Evolutionary conservation across 2,329 filamentous ascomycete species (phyloP).

Genomic region (Alternaria ethzedia): DNA sequence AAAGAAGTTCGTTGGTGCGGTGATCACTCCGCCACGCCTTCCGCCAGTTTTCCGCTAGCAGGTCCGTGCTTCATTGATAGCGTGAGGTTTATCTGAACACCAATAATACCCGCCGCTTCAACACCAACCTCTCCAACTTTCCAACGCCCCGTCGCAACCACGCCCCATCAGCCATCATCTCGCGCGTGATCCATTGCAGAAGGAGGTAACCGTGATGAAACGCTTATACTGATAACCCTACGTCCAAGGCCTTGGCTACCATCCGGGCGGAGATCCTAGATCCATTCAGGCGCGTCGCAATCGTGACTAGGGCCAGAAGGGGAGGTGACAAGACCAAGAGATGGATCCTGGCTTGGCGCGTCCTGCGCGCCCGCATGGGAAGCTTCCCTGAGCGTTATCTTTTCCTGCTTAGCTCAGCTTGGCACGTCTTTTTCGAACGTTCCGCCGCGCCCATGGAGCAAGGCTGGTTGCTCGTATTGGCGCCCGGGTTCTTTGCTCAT

Average conservation of each 20-base stretch:
- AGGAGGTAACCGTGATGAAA: conserved; percentile 16
- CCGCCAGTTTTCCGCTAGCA: not conserved
- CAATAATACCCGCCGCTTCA: not conserved
- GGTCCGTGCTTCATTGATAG: not conserved
- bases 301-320: conserved; percentile 9
- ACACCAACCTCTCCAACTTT: not conserved
- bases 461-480: conserved; percentile 12
- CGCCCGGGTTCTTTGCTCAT: conserved; percentile 24
- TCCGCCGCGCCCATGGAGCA: conserved; percentile 14
- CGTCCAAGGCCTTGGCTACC: conserved; percentile 28
- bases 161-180: conserved; percentile 8
- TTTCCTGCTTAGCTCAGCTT: conserved; percentile 26
- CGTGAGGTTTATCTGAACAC: not conserved
- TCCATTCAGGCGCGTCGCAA: not conserved
- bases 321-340: conserved; percentile 12
- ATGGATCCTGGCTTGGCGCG: conserved; percentile 3
- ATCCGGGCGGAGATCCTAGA: not conserved
- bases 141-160: not conserved
- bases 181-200: conserved; percentile 14
- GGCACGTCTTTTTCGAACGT: conserved; percentile 28
- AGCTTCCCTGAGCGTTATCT: conserved; percentile 27
- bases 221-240: conserved; percentile 18
- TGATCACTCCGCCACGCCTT: not conserved
- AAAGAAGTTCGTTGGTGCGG: not conserved
- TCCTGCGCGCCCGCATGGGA: conserved; percentile 6